These are phyloP conservation scores for Trichoderma asperellum DNA, from an alignment of 2,329 filamentous ascomycete species.

Conservation along the genomic window DNA sequence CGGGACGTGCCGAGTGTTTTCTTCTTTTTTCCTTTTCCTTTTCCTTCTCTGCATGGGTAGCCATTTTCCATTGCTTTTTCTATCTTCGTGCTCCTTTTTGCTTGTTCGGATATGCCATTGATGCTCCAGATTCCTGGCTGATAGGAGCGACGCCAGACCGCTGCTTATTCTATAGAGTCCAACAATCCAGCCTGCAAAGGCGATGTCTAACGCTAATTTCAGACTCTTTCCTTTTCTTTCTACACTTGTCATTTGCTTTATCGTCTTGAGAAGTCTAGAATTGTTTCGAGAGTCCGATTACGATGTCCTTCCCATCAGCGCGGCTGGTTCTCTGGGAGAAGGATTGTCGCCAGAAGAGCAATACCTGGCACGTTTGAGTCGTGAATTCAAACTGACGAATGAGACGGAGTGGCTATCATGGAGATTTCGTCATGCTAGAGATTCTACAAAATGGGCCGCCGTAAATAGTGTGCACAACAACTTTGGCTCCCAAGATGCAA, in stretches of 20 bases:
- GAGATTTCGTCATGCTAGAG: conserved; percentile 39
- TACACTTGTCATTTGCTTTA: background rate
- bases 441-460: conserved; percentile 36
- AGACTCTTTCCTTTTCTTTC: background rate
- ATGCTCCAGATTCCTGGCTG: background rate
- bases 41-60: background rate
- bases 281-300: background rate
- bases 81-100: background rate
- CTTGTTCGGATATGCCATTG: background rate
- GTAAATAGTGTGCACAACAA: conserved; percentile 39
- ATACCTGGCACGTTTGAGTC: conserved; percentile 39
- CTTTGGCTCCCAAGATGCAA: conserved; percentile 40
- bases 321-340: background rate
- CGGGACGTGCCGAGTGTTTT: conserved; percentile 6
- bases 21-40: background rate
- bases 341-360: conserved; percentile 39
- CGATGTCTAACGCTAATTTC: background rate
- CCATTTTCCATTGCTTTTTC: background rate
- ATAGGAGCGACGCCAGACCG: background rate
- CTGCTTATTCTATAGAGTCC: background rate
- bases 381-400: conserved; percentile 38
- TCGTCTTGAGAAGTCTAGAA: background rate
- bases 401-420: conserved; percentile 43
- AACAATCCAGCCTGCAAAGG: conserved; percentile 27
- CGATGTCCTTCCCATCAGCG: background rate